A percentile compares a stretch with the other conserved stretches of the same genome.
Evolutionary conservation across 2,329 filamentous ascomycete species (phyloP).

Genomic region (Neoscytalidium dimidiatum): DNA sequence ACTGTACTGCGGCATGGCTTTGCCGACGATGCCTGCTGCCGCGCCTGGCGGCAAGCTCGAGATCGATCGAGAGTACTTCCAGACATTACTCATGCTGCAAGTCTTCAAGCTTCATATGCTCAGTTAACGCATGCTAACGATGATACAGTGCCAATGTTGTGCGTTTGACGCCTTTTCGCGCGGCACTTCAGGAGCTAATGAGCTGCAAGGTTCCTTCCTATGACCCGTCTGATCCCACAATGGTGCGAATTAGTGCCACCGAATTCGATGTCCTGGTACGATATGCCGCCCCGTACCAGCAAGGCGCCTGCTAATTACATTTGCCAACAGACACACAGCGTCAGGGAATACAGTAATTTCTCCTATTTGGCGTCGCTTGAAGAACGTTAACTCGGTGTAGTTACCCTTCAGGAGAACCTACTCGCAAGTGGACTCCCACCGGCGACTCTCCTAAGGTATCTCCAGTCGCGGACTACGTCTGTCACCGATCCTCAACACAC

Average conservation of each 20-base stretch:
- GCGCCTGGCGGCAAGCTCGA: neutral
- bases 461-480: no score
- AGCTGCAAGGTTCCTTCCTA: neutral
- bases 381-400: no score
- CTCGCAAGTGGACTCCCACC: no score
- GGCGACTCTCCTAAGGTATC: no score
- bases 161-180: neutral
- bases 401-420: no score
- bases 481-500: no score
- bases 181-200: neutral
- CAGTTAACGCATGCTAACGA: neutral
- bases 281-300: no score
- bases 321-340: no score
- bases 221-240: neutral
- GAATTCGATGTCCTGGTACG: no score
- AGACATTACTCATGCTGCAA: neutral
- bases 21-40: neutral
- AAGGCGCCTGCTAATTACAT: no score
- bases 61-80: neutral
- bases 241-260: neutral
- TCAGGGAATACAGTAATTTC: no score
- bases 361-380: no score
- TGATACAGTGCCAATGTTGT: neutral
- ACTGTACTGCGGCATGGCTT: neutral
- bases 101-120: neutral